A percentile compares a stretch with the other conserved stretches of the same genome.
Conservation (phyloP, 208 protist genomes). For the Trypanosomatidae sp. region DNA sequence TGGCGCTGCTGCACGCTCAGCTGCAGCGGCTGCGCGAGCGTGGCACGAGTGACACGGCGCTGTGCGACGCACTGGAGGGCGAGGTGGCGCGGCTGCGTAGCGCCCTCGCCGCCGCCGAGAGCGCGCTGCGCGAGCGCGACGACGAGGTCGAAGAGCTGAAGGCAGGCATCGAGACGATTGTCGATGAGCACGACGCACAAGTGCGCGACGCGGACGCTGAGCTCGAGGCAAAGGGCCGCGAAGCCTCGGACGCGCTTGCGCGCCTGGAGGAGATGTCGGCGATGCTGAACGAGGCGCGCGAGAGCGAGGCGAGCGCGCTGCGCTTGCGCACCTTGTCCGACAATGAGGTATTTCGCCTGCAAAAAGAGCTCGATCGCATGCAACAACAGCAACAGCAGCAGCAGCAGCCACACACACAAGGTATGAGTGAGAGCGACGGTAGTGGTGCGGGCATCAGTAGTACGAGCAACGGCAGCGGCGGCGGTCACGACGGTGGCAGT, state of each 20-base stretch:
- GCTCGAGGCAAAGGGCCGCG: slow-evolving; percentile 33
- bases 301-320: slow-evolving; percentile 40
- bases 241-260: slow-evolving; percentile 59
- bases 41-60: slow-evolving; percentile 15
- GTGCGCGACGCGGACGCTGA: slow-evolving; percentile 34
- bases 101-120: slow-evolving; percentile 17
- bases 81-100: slow-evolving; percentile 22
- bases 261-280: slow-evolving; percentile 59
- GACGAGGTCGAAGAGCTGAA: slow-evolving; percentile 30
- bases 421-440: too few relatives aligned
- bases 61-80: slow-evolving; percentile 15
- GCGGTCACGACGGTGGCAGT: background rate
- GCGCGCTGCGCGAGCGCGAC: slow-evolving; percentile 17
- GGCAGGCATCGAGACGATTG: slow-evolving; percentile 30
- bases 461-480: background rate
- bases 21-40: slow-evolving; percentile 30
- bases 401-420: background rate
- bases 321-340: slow-evolving; percentile 38
- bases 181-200: slow-evolving; percentile 45
- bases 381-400: slow-evolving; percentile 7
- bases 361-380: slow-evolving; percentile 49
- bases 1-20: slow-evolving; percentile 45
- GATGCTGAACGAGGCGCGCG: slow-evolving; percentile 62
- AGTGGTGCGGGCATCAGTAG: background rate
- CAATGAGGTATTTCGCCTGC: slow-evolving; percentile 52